These are phyloP conservation scores for Tetrahymena malaccensis DNA, from an alignment of 73 alveolate species.

Conservation along the genomic window DNA sequence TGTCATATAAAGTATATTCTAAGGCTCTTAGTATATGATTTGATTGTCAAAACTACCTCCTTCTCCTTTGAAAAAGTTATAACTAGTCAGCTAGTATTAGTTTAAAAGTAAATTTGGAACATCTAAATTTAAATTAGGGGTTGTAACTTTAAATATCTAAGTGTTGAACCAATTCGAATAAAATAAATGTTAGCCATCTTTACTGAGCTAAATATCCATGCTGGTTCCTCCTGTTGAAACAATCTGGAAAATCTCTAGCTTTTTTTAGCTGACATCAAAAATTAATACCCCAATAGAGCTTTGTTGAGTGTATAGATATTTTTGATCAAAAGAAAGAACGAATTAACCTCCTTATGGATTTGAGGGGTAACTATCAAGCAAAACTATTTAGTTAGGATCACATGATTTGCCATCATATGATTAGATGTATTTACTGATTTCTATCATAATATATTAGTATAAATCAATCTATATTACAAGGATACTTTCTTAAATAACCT, in stretches of 20 bases:
- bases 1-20: background rate
- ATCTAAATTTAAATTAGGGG: background rate
- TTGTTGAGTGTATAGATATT: background rate
- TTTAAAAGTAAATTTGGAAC: background rate
- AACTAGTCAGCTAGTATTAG: background rate
- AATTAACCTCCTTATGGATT: background rate
- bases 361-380: background rate
- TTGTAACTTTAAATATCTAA: background rate
- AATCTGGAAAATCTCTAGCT: background rate
- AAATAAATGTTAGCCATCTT: background rate
- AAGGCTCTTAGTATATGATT: background rate
- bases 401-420: background rate
- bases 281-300: background rate
- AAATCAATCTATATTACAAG: background rate
- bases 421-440: no score
- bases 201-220: background rate
- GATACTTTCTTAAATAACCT: background rate
- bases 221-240: background rate
- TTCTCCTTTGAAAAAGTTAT: background rate
- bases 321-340: background rate
- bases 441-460: background rate
- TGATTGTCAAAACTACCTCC: background rate
- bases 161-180: background rate
- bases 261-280: background rate
- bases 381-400: no score